These are phyloP conservation scores for Ogataea ganodermae DNA, from an alignment of 805 yeast genomes.

Conservation along the genomic window DNA sequence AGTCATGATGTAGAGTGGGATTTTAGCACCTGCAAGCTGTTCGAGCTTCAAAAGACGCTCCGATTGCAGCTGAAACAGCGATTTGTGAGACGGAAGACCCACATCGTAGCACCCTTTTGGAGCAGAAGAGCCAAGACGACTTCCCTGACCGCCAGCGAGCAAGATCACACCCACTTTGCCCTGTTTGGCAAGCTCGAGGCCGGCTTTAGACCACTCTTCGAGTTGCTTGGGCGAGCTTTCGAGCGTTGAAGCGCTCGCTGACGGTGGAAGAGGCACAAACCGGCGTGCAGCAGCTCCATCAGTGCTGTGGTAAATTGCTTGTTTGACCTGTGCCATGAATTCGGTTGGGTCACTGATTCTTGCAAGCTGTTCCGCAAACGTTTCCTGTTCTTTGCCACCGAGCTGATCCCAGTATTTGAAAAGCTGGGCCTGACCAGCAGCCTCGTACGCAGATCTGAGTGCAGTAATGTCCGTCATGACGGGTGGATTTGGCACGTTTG, in stretches of 20 bases:
- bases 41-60: conserved; percentile 75
- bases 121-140: conserved; percentile 82
- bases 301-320: conserved; percentile 45
- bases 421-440: conserved; percentile 56
- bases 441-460: conserved; percentile 32
- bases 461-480: conserved; percentile 4
- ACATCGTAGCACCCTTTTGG: conserved; percentile 96
- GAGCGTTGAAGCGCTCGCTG: conserved; percentile 53
- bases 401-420: conserved; percentile 50
- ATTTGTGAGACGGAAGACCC: conserved; percentile 78
- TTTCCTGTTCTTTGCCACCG: conserved; percentile 35
- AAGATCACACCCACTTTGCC: conserved; percentile 85
- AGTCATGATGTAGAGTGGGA: conserved; percentile 95
- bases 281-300: conserved; percentile 24
- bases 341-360: conserved; percentile 43
- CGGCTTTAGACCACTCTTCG: conserved; percentile 41
- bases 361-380: conserved; percentile 44
- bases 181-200: conserved; percentile 64
- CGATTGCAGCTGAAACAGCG: conserved; percentile 90
- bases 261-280: conserved; percentile 53
- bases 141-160: conserved; percentile 99
- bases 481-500: background rate
- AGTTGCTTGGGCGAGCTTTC: conserved; percentile 33
- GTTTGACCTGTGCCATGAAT: conserved; percentile 43
- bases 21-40: conserved; percentile 41